These are phyloP conservation scores for Ophiocordyceps camponoti-rufipedis DNA, from an alignment of 2,329 filamentous ascomycete species.

Conservation along the genomic window DNA sequence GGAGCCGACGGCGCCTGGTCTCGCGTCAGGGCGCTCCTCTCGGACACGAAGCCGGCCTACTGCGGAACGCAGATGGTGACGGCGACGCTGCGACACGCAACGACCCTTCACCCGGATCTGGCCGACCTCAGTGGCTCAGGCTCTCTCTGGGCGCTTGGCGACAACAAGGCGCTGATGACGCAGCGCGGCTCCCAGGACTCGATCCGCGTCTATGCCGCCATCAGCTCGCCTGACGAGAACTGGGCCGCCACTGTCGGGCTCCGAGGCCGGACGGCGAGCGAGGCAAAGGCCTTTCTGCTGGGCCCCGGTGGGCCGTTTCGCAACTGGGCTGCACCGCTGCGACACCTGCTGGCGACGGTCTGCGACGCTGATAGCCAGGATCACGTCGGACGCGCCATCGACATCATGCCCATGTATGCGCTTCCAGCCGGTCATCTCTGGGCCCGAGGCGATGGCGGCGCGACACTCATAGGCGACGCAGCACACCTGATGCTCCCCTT, in stretches of 20 bases:
- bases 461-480: slow-evolving; percentile 34
- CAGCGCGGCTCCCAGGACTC: slow-evolving; percentile 13
- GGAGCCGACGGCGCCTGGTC: slow-evolving; percentile 6
- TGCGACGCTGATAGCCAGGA: slow-evolving; percentile 10
- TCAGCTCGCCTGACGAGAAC: slow-evolving; percentile 9
- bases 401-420: slow-evolving; percentile 12
- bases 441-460: slow-evolving; percentile 16
- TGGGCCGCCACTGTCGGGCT: slow-evolving; percentile 1
- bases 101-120: slow-evolving; percentile 18
- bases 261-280: slow-evolving; percentile 1
- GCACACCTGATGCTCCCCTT: slow-evolving; percentile 34
- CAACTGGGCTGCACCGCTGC: slow-evolving; percentile 9
- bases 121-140: slow-evolving; percentile 20
- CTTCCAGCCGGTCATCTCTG: slow-evolving; percentile 25
- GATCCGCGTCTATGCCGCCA: slow-evolving; percentile 11
- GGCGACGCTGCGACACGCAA: slow-evolving; percentile 14
- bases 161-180: slow-evolving; percentile 17
- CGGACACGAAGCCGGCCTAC: slow-evolving; percentile 16
- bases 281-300: slow-evolving; percentile 8
- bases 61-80: slow-evolving; percentile 19
- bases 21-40: slow-evolving; percentile 12
- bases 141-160: slow-evolving; percentile 13
- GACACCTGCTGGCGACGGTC: slow-evolving; percentile 10
- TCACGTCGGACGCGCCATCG: slow-evolving; percentile 3
- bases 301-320: slow-evolving; percentile 6